Base-by-base conservation (phyloP, 257 asterid species). In the Forsythia viridissima region DNA sequence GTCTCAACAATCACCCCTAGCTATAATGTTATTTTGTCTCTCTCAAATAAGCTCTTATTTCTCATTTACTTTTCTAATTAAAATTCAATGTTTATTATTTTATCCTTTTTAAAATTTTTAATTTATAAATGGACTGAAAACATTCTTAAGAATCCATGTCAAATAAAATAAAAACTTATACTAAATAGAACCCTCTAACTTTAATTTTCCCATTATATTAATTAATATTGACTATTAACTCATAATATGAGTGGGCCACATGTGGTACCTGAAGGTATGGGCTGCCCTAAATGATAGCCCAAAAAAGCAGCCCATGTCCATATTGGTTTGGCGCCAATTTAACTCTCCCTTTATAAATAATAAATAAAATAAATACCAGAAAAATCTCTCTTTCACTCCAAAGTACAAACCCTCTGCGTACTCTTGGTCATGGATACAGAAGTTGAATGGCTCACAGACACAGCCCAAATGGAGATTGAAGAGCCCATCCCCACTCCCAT, bases 391-490 rank as follows among this genome's bases (percentile, higher is more conserved):
- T 76, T 66, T 9, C 37, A 5, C 59, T 12, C 8, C 59, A 13
- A 2, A 11, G 16, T 11, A 12, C 59, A 69, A 63, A 76, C 77
- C 76, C 75, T 70, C 10, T 12, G 18, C 74, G 70, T 46, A 37
- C 36, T n/a, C 21, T 8, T 38, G 36, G 61, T 71, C 42, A 81
- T 79, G 80, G 83, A 80, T 37, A 72, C 80, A 83, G 91, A 87
- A 71, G 72, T 83, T 48, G 89, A 87, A 55, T 8, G 0, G 67
- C 43, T 74, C 13, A 18, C 73, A 6, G 78, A 72, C 18, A 16
- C 73, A 13, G 78, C 65, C 20, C 69, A 55, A 74, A 84, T 79
- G 86, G 92, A 88, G 44, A n/a, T 42, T 51, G 89, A 84, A 55
- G 90, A 84, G 41, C 44, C 72, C 43, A 34, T 74, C 9, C 78